A percentile compares a stretch with the other conserved stretches of the same genome.
phyloP scores from a whole-genome alignment of 2,329 filamentous ascomycete species.

The Elsinoe fawcettii region DNA sequence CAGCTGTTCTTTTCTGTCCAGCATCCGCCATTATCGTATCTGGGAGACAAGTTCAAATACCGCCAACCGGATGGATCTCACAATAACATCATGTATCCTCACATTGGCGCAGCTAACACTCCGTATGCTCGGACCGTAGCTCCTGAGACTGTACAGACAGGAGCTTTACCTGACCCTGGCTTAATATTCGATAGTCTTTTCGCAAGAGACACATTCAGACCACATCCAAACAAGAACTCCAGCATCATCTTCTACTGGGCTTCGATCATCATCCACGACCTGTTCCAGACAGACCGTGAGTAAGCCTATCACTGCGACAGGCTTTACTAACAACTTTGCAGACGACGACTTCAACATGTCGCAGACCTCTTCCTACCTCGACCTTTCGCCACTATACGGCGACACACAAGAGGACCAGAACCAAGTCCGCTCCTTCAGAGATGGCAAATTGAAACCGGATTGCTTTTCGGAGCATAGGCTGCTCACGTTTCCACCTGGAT shows the following conservation, averaged over 20 bases:
- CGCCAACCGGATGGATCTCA: slow-evolving; percentile 62
- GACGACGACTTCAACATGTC: too few species aligned
- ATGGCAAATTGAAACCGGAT: slow-evolving; percentile 66
- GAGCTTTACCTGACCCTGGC: slow-evolving; percentile 59
- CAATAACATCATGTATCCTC: slow-evolving; percentile 61
- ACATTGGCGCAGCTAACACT: slow-evolving; percentile 59
- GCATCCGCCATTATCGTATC: slow-evolving; percentile 55
- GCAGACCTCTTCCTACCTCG: slow-evolving; percentile 66
- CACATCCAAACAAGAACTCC: slow-evolving; percentile 64
- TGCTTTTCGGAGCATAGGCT: slow-evolving; percentile 63
- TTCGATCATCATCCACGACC: slow-evolving; percentile 63
- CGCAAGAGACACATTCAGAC: slow-evolving; percentile 44
- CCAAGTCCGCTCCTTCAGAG: slow-evolving; percentile 53
- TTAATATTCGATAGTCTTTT: slow-evolving; percentile 55
- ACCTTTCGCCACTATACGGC: slow-evolving; percentile 64
- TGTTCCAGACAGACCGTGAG: slow-evolving; percentile 60
- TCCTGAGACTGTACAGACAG: slow-evolving; percentile 42
- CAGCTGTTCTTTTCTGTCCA: slow-evolving; percentile 64
- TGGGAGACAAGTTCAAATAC: slow-evolving; percentile 53
- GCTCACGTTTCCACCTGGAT: slow-evolving; percentile 63
- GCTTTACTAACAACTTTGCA: too few species aligned
- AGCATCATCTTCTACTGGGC: slow-evolving; percentile 58
- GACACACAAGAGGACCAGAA: slow-evolving; percentile 46
- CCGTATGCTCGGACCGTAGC: slow-evolving; percentile 46
- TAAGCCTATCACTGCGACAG: slow-evolving; percentile 55